Evolutionary conservation across 139 green algal genomes (phyloP).

Genomic region (Mesotaenium endlicherianum): DNA sequence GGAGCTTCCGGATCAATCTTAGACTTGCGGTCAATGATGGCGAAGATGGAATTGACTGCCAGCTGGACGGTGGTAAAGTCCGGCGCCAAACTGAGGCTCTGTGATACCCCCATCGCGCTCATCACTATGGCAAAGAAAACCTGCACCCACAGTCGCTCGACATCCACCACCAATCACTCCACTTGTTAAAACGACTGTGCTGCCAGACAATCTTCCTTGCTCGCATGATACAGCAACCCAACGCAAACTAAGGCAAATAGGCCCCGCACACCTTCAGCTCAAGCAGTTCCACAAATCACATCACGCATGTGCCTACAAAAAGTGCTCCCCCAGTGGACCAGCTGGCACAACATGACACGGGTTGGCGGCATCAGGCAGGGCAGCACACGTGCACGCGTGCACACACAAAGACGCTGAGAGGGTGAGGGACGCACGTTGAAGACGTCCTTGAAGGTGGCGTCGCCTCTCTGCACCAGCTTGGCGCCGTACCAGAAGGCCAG

Average conservation of each 20-base stretch:
- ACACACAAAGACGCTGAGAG: not conserved
- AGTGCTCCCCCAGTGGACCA: not conserved
- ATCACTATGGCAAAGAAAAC: slow-evolving; percentile 56
- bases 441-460: slow-evolving; percentile 65
- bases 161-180: too few relatives aligned
- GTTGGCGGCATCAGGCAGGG: not conserved
- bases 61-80: slow-evolving; percentile 31
- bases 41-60: slow-evolving; percentile 42
- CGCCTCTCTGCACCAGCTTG: slow-evolving; percentile 45
- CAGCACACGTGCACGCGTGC: not conserved
- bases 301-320: not conserved
- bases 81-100: slow-evolving; percentile 6
- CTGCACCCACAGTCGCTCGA: slow-evolving; percentile 30
- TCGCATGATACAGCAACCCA: not conserved
- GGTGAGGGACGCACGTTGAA: slow-evolving; percentile 57
- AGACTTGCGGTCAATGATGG: slow-evolving; percentile 47
- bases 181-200: too few relatives aligned
- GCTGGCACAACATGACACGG: not conserved
- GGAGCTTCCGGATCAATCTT: slow-evolving; percentile 32
- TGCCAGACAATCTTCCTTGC: too few relatives aligned
- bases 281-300: not conserved
- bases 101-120: slow-evolving; percentile 31
- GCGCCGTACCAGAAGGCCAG: slow-evolving; percentile 70
- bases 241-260: not conserved
- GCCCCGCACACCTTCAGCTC: not conserved